Conservation (phyloP, 2,329 filamentous ascomycete genomes). For the Massarina eburnea region DNA sequence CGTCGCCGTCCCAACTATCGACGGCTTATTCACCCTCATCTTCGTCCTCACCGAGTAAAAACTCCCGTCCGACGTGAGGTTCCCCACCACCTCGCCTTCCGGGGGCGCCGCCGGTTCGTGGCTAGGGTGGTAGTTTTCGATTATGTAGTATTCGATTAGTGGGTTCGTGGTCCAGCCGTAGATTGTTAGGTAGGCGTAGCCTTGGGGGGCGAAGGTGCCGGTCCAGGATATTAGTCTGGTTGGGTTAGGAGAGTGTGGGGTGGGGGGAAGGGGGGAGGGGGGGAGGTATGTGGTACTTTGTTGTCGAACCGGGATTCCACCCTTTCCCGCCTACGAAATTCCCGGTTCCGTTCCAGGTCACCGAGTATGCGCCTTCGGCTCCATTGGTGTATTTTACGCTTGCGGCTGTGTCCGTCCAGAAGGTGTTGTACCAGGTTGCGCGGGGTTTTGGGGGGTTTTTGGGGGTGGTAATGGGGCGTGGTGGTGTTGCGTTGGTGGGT, state of each 20-base stretch:
- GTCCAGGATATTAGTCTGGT: too few relatives aligned
- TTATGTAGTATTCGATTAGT: conserved; percentile 53
- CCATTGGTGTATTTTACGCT: conserved; percentile 62
- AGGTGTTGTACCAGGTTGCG: conserved; percentile 62
- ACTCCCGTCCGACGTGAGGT: conserved; percentile 31
- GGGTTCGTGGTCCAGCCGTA: conserved; percentile 59
- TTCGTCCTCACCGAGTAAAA: conserved; percentile 34
- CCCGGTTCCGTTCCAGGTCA: conserved; percentile 26
- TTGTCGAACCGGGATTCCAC: conserved; percentile 33
- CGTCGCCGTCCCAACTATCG: conserved; percentile 51
- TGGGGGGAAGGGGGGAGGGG: too few relatives aligned
- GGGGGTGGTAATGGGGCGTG: too few relatives aligned
- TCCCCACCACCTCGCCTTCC: conserved; percentile 26
- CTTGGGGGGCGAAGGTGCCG: conserved; percentile 28
- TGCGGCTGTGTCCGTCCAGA: conserved; percentile 57
- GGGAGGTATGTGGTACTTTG: too few relatives aligned
- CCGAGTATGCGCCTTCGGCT: conserved; percentile 44
- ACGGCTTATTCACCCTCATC: conserved; percentile 46
- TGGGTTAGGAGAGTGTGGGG: too few relatives aligned
- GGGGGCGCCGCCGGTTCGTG: conserved; percentile 10
- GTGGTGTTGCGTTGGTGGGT: too few relatives aligned
- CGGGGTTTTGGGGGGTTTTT: conserved; percentile 57
- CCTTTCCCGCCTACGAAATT: conserved; percentile 37
- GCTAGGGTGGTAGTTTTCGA: conserved; percentile 45
- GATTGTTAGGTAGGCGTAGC: conserved; percentile 39